A percentile compares a stretch with the other conserved stretches of the same genome.
These are phyloP conservation scores for Neonectria neomacrospora DNA, from an alignment of 2,329 filamentous ascomycete genomes.

Conservation along the genomic window DNA sequence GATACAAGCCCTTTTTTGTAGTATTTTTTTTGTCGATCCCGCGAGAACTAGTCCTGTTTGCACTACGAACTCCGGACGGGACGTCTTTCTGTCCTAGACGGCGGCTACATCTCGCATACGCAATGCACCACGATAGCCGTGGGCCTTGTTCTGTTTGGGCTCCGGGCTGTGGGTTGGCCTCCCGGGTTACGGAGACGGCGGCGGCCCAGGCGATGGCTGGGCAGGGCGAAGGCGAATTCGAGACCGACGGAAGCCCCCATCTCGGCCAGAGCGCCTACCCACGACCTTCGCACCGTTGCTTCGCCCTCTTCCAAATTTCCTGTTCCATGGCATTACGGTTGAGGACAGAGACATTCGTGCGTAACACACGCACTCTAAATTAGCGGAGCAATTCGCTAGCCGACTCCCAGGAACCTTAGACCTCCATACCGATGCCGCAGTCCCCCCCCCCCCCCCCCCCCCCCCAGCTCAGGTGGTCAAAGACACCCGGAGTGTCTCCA, in stretches of 20 bases:
- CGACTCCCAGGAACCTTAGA: not conserved
- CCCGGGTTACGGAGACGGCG: slow-evolving; percentile 18
- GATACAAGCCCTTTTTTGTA: no score
- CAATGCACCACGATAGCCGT: no score
- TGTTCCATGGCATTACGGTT: not conserved
- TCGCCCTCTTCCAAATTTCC: slow-evolving; percentile 1
- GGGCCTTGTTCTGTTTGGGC: not conserved
- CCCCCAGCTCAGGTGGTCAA: not conserved
- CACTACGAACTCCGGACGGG: not conserved
- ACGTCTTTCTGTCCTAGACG: no score
- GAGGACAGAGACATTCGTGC: not conserved
- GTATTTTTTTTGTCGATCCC: not conserved
- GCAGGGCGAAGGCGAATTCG: not conserved
- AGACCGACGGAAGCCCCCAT: not conserved
- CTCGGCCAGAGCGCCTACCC: not conserved
- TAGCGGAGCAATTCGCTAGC: slow-evolving; percentile 1
- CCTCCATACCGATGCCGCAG: not conserved
- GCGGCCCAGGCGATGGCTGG: slow-evolving; percentile 37
- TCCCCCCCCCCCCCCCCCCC: not conserved
- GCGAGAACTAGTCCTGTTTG: not conserved
- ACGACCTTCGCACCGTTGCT: not conserved
- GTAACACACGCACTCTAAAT: not conserved
- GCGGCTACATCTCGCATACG: not conserved
- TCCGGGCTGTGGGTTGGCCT: slow-evolving; percentile 1
- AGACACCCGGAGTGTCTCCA: not conserved